Conservation (phyloP, 768 basidiomycete genomes). For the Auricularia sp. region DNA sequence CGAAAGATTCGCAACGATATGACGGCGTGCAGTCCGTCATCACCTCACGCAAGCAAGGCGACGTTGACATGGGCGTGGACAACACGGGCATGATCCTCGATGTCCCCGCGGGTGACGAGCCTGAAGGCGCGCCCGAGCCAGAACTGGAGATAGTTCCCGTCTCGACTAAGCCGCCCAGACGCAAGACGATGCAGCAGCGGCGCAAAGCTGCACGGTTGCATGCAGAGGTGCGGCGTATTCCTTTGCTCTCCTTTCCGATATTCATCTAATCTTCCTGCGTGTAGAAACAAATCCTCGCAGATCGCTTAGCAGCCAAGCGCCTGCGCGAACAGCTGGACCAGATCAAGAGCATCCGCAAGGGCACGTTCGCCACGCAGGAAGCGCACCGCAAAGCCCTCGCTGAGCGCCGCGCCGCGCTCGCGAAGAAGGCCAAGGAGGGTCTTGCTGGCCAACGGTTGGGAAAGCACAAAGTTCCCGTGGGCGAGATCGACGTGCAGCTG, state of each 20-base stretch:
- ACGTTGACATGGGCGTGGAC: conserved; percentile 23
- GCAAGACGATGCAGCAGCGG: conserved; percentile 58
- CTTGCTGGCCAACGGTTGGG: conserved; percentile 69
- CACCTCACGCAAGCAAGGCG: conserved; percentile 30
- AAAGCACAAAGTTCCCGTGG: conserved; percentile 64
- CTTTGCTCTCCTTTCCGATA: too few species aligned
- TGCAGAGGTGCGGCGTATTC: conserved; percentile 44
- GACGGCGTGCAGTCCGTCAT: conserved; percentile 47
- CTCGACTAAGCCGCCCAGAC: conserved; percentile 16
- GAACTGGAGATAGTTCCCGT: conserved; percentile 10
- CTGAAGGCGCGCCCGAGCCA: conserved; percentile 15
- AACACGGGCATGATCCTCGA: conserved; percentile 59
- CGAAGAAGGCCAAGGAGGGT: conserved; percentile 47
- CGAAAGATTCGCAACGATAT: conserved; percentile 44
- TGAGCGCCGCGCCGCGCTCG: conserved; percentile 33
- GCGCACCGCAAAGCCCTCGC: conserved; percentile 17
- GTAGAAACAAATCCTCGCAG: conserved; percentile 56
- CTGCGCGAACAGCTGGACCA: conserved; percentile 49
- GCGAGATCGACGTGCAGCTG: conserved; percentile 72
- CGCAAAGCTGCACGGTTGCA: conserved; percentile 53
- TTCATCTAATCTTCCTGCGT: not conserved
- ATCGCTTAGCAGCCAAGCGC: conserved; percentile 50
- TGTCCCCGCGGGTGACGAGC: conserved; percentile 23
- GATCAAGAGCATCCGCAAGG: conserved; percentile 44
- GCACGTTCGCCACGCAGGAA: conserved; percentile 29